Evolutionary conservation across 2,329 filamentous ascomycete species (phyloP).

Genomic region (Penicillium sp.): DNA sequence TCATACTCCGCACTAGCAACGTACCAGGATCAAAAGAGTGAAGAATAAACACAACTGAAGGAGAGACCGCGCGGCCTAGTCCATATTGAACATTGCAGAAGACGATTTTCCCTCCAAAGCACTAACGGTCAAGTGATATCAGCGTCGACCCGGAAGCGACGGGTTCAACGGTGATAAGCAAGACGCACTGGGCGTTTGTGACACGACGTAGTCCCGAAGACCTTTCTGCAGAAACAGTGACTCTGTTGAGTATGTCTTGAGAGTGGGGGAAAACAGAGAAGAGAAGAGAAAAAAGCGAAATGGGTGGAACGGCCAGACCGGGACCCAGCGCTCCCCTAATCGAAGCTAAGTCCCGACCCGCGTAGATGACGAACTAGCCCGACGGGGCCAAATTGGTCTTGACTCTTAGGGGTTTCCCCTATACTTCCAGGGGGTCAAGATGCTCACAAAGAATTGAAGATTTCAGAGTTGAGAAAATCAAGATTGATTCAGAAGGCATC

Average conservation of each 20-base stretch:
- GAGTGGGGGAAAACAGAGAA: constrained; percentile 1
- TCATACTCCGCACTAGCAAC: neutral
- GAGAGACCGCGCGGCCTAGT: constrained; percentile 13
- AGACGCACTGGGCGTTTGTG: constrained; percentile 8
- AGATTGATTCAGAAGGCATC: neutral
- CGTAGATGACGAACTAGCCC: constrained; percentile 20
- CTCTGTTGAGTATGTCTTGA: constrained; percentile 1
- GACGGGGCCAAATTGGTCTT: constrained; percentile 8
- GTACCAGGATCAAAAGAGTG: constrained; percentile 19
- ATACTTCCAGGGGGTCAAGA: neutral
- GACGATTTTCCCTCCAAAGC: neutral
- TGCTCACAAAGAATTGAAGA: neutral
- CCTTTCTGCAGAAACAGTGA: neutral
- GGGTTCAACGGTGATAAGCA: constrained; percentile 10
- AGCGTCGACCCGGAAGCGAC: constrained; percentile 7
- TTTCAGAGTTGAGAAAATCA: neutral
- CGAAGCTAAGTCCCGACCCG: constrained; percentile 25
- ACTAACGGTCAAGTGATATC: constrained; percentile 2
- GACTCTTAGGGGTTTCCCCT: neutral
- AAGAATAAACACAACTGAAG: constrained; percentile 7
- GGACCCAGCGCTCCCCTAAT: constrained; percentile 23
- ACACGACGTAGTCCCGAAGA: neutral
- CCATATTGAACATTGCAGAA: constrained; percentile 18
- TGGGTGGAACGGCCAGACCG: constrained; percentile 10
- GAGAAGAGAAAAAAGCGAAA: constrained; percentile 12